Base-by-base conservation (phyloP, 768 basidiomycete genomes). In the Mycena leptocephala region DNA sequence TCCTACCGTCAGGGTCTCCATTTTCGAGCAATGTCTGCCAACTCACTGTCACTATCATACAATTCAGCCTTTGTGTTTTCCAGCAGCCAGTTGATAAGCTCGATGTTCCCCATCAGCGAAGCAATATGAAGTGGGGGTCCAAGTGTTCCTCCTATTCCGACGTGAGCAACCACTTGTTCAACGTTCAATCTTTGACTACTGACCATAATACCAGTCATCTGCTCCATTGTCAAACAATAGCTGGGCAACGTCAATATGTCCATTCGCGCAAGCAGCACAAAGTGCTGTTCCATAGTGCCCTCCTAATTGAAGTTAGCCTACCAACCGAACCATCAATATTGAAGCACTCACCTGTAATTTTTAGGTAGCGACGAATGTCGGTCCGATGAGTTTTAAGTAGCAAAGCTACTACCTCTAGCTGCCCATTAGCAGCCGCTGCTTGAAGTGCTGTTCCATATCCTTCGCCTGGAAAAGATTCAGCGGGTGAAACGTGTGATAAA, bases 111-210 rank as follows among this genome's bases (percentile, higher is more conserved):
- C 35, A 26, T 26, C 65, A 67, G 65, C 5, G 51, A 13, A 16
- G 65, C 65, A 37, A 67, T 10, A 67, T 67, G 66, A 55, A 67
- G 48, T 22, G 66, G 51, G 51, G 66, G 8, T 55, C 66, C 66
- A 39, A 67, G n/a, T 16, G 33, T 24, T 11, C 24, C 41, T 13
- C 51, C 66, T 67, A 28, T 28, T 39, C 35, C 33, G 1, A 37
- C 9, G 8, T 67, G 22, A 67, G 66, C 35, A 53, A 18, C 24
- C 51, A 55, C 18, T n/a, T 22, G 7, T 24, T 53, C 32, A 22
- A 3, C 18, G 7, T n/a, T 35, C 33, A 22, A 8, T 18, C 1
- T 13, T 22, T 46, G 20, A 26, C 24, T n/a, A 37, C 65, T 26
- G 43, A 66, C 64, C 32, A 30, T 28, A 11, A 6, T 24, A 30